Base-by-base conservation (phyloP, 73 alveolate genomes). In the Effrenium voratum region DNA sequence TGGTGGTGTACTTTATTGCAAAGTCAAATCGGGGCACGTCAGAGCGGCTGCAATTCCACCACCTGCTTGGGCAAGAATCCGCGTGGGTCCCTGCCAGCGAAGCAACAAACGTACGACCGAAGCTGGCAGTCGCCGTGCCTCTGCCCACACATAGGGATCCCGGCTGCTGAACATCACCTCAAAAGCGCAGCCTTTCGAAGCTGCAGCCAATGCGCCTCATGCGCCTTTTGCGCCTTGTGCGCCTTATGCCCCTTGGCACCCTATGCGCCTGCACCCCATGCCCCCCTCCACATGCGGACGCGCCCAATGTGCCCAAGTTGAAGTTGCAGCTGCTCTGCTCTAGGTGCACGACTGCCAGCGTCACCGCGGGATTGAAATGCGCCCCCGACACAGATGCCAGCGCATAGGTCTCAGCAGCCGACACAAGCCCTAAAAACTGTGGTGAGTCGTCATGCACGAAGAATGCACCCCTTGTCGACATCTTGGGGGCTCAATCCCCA, bases 361-460 rank as follows among this genome's bases (percentile, higher is more conserved):
- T 84, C 60, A 84, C 93, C 19, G 81, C 93, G 46, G 93, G 93
- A 24, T 84, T 84, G 93, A 84, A 84, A 47, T 84, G 93, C 36
- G 93, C 93, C 2, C 93, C 93, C 28, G 93, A 84, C 41, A 84
- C 93, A 22, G 93, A 84, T 40, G 93, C 93, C 57, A 84, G 68
- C n/a, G 93, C 66, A 36, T 84, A 84, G 5, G 93, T 84, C 93
- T 84, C 93, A 57, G 93, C 79, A 40, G 15, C 24, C 32, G 57
- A 36, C 24, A 76, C 46, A 32, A 45, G 34, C 22, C n/a, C 49
- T 28, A 28, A 47, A 1, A 28, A 36, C 13, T 3, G 52, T 24
- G 15, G 28, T 32, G 28, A 57, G 72, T 57, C 28, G 72, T 24
- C 72, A 57, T 57, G 45, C 45, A 28, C 13, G 79, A 41, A 12